Percentiles rank a stretch among this genome's conserved stretches.
Conservation (phyloP, 768 basidiomycete genomes). For the Pleurotus ostreatus region DNA sequence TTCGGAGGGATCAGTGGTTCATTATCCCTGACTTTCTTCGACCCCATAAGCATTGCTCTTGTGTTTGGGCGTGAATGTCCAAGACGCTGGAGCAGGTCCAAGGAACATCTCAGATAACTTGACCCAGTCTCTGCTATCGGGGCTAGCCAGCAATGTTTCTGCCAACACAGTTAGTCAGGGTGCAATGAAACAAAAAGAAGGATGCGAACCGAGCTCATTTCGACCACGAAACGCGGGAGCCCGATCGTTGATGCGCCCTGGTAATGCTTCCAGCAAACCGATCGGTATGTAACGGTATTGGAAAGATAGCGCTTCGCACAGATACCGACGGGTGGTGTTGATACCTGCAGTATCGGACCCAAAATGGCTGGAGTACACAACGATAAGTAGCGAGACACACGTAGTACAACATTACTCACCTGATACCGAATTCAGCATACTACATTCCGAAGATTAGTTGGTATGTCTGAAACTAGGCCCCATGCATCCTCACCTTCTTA, state of each 20-base stretch:
- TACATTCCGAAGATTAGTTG: slow-evolving; percentile 21
- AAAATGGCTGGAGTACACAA: slow-evolving; percentile 52
- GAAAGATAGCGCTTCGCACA: slow-evolving; percentile 94
- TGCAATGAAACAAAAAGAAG: background rate
- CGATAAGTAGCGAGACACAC: slow-evolving; percentile 1
- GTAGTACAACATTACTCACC: slow-evolving; percentile 36
- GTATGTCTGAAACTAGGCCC: too few relatives aligned
- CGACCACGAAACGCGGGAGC: slow-evolving; percentile 85
- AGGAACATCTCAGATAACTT: slow-evolving; percentile 95
- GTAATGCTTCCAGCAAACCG: slow-evolving; percentile 81
- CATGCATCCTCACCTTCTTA: slow-evolving; percentile 49
- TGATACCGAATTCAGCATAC: slow-evolving; percentile 86
- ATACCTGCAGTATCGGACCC: slow-evolving; percentile 87
- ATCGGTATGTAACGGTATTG: slow-evolving; percentile 95
- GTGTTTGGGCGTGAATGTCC: slow-evolving; percentile 90
- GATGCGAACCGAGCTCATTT: slow-evolving; percentile 72
- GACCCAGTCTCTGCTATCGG: slow-evolving; percentile 83
- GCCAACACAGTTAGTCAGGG: background rate
- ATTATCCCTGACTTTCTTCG: slow-evolving; percentile 51
- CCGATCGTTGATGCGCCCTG: slow-evolving; percentile 84
- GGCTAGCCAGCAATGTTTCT: slow-evolving; percentile 85
- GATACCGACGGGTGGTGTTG: slow-evolving; percentile 87
- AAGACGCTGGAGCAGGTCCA: slow-evolving; percentile 78
- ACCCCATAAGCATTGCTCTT: slow-evolving; percentile 82
- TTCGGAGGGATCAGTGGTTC: too few relatives aligned